These are phyloP conservation scores for Musa balbisiana DNA, from an alignment of 202 grass and related monocot genomes.

Conservation along the genomic window DNA sequence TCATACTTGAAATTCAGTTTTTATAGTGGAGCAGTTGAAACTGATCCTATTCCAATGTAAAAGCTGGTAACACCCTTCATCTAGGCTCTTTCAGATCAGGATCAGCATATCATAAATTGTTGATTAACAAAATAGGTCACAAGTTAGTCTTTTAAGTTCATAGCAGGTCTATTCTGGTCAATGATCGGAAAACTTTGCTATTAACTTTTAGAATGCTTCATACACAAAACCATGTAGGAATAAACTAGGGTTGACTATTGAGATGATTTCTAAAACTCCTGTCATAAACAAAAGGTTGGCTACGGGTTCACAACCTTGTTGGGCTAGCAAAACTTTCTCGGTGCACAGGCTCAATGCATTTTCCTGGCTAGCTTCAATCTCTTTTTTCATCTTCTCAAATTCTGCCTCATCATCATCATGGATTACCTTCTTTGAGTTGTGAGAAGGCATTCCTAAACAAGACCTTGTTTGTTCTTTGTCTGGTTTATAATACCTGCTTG, in stretches of 20 bases:
- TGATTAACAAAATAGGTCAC: no score
- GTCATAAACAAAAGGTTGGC: constrained; percentile 12
- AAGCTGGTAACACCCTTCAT: background rate
- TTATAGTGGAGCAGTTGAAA: background rate
- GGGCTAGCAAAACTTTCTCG: constrained; percentile 64
- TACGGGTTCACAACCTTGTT: constrained; percentile 88
- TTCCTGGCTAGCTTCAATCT: constrained; percentile 85
- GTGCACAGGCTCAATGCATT: constrained; percentile 83
- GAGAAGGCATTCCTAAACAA: constrained; percentile 42
- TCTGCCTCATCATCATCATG: constrained; percentile 50
- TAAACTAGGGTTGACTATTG: no score
- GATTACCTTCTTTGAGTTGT: constrained; percentile 50
- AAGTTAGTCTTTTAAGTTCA: background rate
- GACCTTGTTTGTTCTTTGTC: constrained; percentile 83
- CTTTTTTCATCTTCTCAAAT: constrained; percentile 69
- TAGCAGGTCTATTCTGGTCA: background rate
- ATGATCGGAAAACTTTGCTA: background rate
- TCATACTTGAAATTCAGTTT: background rate
- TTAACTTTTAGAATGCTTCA: no score
- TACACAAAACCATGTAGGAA: no score
- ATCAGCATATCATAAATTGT: background rate
- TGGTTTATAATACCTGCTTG: constrained; percentile 58
- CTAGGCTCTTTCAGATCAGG: background rate
- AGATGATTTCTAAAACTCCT: no score
- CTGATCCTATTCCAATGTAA: background rate